phyloP scores from a whole-genome alignment of 2,329 filamentous ascomycete genomes.

The Alternaria arborescens region DNA sequence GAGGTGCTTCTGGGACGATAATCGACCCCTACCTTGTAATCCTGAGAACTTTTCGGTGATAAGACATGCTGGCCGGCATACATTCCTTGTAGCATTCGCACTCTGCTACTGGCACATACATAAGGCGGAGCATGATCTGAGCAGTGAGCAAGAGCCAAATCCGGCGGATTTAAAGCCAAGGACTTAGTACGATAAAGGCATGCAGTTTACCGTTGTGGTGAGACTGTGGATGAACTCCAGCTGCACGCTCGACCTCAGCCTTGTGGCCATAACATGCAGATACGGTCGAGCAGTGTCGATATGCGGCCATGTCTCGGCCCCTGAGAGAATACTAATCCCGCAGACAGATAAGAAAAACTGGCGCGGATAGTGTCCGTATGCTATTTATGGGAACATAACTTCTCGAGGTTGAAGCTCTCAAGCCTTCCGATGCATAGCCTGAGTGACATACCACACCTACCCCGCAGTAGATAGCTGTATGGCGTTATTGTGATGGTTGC shows the following conservation, averaged over 20 bases:
- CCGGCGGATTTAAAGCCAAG: background rate
- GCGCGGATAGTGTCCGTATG: background rate
- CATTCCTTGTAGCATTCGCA: background rate
- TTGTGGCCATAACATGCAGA: background rate
- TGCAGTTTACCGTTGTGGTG: background rate
- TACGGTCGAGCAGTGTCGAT: background rate
- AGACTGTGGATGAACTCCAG: background rate
- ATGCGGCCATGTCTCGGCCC: slow-evolving; percentile 7
- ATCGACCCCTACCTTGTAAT: background rate
- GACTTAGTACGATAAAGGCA: background rate
- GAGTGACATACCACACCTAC: background rate
- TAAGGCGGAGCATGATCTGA: background rate
- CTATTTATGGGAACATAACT: slow-evolving; percentile 1
- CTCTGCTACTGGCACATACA: background rate
- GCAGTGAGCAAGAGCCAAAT: background rate
- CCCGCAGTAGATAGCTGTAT: background rate
- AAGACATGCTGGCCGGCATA: background rate
- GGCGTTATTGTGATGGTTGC: background rate
- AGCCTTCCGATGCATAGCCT: background rate
- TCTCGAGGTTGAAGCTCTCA: background rate
- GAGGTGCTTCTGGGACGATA: background rate
- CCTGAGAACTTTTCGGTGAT: background rate
- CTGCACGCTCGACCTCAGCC: slow-evolving; percentile 2
- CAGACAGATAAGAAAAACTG: background rate
- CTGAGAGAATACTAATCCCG: background rate